Evolutionary conservation across 2,329 filamentous ascomycete species (phyloP).

Genomic region (Amauroascus niger): DNA sequence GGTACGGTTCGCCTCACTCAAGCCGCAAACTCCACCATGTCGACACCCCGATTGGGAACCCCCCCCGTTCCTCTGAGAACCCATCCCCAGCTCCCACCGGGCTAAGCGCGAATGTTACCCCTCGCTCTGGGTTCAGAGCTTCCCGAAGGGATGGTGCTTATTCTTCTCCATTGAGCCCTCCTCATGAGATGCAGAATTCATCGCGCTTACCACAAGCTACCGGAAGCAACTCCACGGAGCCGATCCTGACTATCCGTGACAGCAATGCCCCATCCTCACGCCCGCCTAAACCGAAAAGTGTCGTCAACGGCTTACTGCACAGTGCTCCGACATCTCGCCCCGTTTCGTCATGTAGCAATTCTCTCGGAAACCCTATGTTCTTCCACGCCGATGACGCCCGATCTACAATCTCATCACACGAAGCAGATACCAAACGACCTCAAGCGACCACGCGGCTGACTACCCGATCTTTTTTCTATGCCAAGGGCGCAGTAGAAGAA

Average conservation of each 20-base stretch:
- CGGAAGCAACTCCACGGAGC: neutral
- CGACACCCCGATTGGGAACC: slow-evolving; percentile 27
- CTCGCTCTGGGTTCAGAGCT: slow-evolving; percentile 64
- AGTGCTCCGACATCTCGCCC: slow-evolving; percentile 22
- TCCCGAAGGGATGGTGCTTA: slow-evolving; percentile 59
- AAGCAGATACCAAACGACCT: slow-evolving; percentile 23
- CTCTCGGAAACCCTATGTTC: slow-evolving; percentile 54
- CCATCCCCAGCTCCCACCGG: slow-evolving; percentile 39
- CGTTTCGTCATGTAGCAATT: slow-evolving; percentile 29
- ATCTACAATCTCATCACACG: slow-evolving; percentile 34
- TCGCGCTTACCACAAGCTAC: slow-evolving; percentile 16
- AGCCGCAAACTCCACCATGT: slow-evolving; percentile 28
- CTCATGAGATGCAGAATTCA: slow-evolving; percentile 25
- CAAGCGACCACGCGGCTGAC: slow-evolving; percentile 19
- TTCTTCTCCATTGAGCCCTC: slow-evolving; percentile 50
- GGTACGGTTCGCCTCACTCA: slow-evolving; percentile 21
- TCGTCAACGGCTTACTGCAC: slow-evolving; percentile 29
- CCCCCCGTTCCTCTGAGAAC: slow-evolving; percentile 40
- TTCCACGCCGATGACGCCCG: slow-evolving; percentile 81
- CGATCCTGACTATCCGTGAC: slow-evolving; percentile 17
- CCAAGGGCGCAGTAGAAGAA: slow-evolving; percentile 28
- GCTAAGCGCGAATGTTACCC: slow-evolving; percentile 62
- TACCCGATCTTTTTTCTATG: slow-evolving; percentile 29
- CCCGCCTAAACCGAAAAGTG: slow-evolving; percentile 30
- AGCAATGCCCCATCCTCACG: slow-evolving; percentile 24